These are phyloP conservation scores for Arabidopsis lyrata DNA, from an alignment of 441 rosid genomes.

Conservation along the genomic window DNA sequence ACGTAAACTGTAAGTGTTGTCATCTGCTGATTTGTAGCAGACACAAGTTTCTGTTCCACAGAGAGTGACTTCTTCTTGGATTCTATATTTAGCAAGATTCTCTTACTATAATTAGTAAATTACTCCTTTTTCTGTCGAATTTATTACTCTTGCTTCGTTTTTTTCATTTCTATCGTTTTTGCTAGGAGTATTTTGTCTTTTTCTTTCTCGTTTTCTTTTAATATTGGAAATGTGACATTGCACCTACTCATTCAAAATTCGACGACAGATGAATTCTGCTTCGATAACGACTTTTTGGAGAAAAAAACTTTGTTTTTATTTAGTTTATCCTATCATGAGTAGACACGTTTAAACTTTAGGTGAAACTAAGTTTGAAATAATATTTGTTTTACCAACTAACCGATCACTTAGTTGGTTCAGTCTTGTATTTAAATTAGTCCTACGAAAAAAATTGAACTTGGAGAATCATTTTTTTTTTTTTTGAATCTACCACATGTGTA, in stretches of 20 bases:
- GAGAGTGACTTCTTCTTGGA: conserved; percentile 43
- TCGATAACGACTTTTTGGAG: not conserved
- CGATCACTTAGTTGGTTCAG: not conserved
- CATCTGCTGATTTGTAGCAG: conserved; percentile 41
- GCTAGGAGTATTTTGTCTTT: not conserved
- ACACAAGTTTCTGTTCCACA: conserved; percentile 37
- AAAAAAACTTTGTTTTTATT: not conserved
- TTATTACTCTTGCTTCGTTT: conserved; percentile 33
- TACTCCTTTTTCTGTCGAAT: conserved; percentile 4
- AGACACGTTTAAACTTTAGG: conserved; percentile 13
- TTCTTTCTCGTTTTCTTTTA: conserved; percentile 1
- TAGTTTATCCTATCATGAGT: not conserved
- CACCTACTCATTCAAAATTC: conserved; percentile 28
- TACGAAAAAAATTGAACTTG: no score
- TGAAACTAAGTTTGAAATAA: not conserved
- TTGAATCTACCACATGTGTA: not conserved
- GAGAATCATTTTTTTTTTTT: no score
- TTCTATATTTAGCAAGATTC: conserved; percentile 42
- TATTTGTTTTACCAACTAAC: not conserved
- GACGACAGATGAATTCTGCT: conserved; percentile 6
- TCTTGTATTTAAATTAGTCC: not conserved
- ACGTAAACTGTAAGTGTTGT: conserved; percentile 36
- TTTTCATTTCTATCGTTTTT: conserved; percentile 18
- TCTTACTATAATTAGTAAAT: conserved; percentile 36
- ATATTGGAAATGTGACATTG: conserved; percentile 26